Evolutionary conservation across 495 filamentous ascomycete species (phyloP), one percentile per base, ranked within the genome.

Genomic region (Trichoderma orchidacearum): DNA sequence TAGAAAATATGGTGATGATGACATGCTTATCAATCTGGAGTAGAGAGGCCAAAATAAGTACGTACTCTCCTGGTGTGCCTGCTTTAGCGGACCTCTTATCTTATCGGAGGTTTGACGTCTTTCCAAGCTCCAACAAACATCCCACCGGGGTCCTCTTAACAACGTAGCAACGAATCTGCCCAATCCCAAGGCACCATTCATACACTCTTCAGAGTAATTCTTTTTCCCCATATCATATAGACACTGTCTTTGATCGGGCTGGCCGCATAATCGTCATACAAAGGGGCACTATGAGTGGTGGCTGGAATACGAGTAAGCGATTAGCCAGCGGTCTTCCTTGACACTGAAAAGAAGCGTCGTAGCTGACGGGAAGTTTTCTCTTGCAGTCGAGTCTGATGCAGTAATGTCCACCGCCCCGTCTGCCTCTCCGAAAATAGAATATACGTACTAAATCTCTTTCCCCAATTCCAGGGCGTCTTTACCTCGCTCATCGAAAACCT

Each of bases 401-500:
- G 90, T 91, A 80, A 62, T 77, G 76, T 56, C 41, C 27, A 38
- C 56, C 58, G 15, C 50, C 51, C 30, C 58, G 41, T 28, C 56
- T 38, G n/a, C 48, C 55, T 59, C 54, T 36, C 54, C 27, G 29
- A 51, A 30, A 8, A 56, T 53, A 50, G 34, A 9, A 25, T 29
- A 41, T 60, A 12, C 56, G 54, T 27, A 45, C 58, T 61, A 28
- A 61, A 52, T 18, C 1, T 0, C 6, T 30, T 18, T 21, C 58
- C 38, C 59, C 63, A 53, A n/a, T n/a, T 59, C 30, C 54, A 96
- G 92, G 93, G 93, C 64, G 89, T 99, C 62, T 99, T 99, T 73
- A 99, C 94, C 57, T 94, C 88, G 65, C 81, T 99, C 50, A 79
- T 90, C 62, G 87, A 96, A 62, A 89, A 87, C 60, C 85, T 99